Percentiles rank a stretch among this genome's conserved stretches.
Conservation (phyloP, 164 flowering plant genomes). For the Dillenia turbinata region DNA sequence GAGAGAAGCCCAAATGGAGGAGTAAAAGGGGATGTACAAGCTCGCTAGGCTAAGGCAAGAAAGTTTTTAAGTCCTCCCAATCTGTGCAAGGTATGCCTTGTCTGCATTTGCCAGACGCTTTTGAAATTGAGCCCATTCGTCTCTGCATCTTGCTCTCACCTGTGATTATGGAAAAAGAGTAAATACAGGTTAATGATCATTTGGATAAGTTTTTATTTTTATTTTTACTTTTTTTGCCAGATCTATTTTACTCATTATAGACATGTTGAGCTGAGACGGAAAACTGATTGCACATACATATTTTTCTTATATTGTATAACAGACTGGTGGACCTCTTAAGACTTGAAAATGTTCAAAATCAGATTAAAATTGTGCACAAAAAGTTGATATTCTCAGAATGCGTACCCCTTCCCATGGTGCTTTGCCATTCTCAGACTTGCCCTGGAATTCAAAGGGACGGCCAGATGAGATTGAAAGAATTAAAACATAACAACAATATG, state of each 20-base stretch:
- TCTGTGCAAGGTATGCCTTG: constrained; percentile 42
- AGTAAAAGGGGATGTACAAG: too few species aligned
- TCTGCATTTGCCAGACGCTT: constrained; percentile 69
- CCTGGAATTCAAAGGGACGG: constrained; percentile 40
- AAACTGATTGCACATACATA: too few species aligned
- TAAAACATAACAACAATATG: too few species aligned
- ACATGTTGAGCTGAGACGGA: too few species aligned
- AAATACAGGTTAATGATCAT: background rate
- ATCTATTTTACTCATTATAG: too few species aligned
- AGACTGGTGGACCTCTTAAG: too few species aligned
- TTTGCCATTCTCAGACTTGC: constrained; percentile 61
- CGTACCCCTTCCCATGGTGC: constrained; percentile 97
- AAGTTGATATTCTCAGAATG: constrained; percentile 3
- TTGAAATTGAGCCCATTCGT: constrained; percentile 77
- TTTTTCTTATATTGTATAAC: too few species aligned
- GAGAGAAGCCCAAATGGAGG: too few species aligned
- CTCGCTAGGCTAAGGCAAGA: too few species aligned
- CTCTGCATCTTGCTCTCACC: constrained; percentile 86
- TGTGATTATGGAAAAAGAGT: constrained; percentile 16
- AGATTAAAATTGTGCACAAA: background rate
- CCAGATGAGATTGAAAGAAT: background rate
- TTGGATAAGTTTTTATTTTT: too few species aligned
- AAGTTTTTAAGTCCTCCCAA: constrained; percentile 18
- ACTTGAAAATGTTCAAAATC: too few species aligned
- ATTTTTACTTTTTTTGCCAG: too few species aligned